These are phyloP conservation scores for Yamadazyma aaseri DNA, from an alignment of 1,139 yeast genomes.

Conservation along the genomic window DNA sequence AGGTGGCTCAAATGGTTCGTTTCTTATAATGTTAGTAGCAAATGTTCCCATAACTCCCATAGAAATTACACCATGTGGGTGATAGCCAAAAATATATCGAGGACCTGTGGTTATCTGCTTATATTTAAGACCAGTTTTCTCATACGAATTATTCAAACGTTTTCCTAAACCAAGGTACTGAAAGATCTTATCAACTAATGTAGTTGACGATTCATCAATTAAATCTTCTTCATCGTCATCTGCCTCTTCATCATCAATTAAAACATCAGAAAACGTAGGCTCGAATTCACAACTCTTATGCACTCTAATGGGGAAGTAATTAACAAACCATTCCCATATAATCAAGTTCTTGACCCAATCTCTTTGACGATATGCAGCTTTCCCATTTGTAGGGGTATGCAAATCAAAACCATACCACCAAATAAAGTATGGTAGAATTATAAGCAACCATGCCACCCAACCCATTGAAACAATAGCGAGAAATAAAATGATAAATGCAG, in stretches of 20 bases:
- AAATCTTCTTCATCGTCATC: slow-evolving; percentile 46
- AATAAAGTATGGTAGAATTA: slow-evolving; percentile 53
- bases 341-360: slow-evolving; percentile 54
- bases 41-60: slow-evolving; percentile 88
- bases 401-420: slow-evolving; percentile 58
- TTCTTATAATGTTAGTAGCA: slow-evolving; percentile 69
- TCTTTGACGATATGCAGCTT: slow-evolving; percentile 57
- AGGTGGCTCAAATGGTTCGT: slow-evolving; percentile 45
- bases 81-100: slow-evolving; percentile 86
- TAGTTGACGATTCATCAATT: slow-evolving; percentile 37
- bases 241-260: slow-evolving; percentile 17
- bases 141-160: slow-evolving; percentile 29
- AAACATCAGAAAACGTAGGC: slow-evolving; percentile 62
- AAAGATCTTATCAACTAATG: slow-evolving; percentile 38
- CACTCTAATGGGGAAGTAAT: slow-evolving; percentile 78
- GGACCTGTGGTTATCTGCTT: slow-evolving; percentile 58
- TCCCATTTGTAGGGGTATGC: slow-evolving; percentile 74
- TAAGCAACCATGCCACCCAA: slow-evolving; percentile 67
- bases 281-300: slow-evolving; percentile 69
- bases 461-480: slow-evolving; percentile 58
- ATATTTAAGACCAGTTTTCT: slow-evolving; percentile 12
- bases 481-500: slow-evolving; percentile 53
- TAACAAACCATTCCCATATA: slow-evolving; percentile 74
- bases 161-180: slow-evolving; percentile 39
- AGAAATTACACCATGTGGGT: slow-evolving; percentile 96